These are phyloP conservation scores for Neonothopanus nambi DNA, from an alignment of 1,284 basidiomycete genomes.

Conservation along the genomic window DNA sequence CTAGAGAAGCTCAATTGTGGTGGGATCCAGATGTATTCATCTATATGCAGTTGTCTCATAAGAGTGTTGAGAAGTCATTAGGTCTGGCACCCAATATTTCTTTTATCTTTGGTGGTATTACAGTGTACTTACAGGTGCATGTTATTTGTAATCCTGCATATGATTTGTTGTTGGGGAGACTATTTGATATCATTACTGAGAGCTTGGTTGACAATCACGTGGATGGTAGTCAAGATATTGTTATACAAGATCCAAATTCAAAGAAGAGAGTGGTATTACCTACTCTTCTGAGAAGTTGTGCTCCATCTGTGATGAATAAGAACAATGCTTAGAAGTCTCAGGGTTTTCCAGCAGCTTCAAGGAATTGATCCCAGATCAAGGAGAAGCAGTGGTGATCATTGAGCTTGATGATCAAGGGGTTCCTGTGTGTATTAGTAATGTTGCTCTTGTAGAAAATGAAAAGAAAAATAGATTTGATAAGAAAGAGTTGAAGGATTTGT, in stretches of 20 bases:
- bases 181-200: conserved; percentile 18
- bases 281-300: conserved; percentile 14
- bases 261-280: conserved; percentile 8
- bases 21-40: conserved; percentile 21
- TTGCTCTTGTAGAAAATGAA: background rate
- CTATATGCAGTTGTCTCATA: conserved; percentile 29
- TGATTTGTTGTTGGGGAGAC: conserved; percentile 20
- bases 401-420: background rate
- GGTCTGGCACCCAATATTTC: conserved; percentile 26
- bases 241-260: conserved; percentile 8
- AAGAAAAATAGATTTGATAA: background rate
- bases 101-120: conserved; percentile 16
- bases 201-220: background rate
- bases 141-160: conserved; percentile 19
- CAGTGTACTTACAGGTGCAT: conserved; percentile 21
- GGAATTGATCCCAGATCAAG: conserved; percentile 21
- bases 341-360: conserved; percentile 18
- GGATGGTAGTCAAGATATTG: conserved; percentile 6
- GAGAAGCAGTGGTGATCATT: conserved; percentile 16
- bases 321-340: background rate
- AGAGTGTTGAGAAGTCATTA: conserved; percentile 21
- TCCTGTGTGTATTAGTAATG: no score
- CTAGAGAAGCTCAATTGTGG: conserved; percentile 16
- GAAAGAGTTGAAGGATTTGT: conserved; percentile 2
- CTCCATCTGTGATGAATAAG: background rate